Evolutionary conservation across 768 basidiomycete species (phyloP).

Genomic region (Pleurotus giganteus): DNA sequence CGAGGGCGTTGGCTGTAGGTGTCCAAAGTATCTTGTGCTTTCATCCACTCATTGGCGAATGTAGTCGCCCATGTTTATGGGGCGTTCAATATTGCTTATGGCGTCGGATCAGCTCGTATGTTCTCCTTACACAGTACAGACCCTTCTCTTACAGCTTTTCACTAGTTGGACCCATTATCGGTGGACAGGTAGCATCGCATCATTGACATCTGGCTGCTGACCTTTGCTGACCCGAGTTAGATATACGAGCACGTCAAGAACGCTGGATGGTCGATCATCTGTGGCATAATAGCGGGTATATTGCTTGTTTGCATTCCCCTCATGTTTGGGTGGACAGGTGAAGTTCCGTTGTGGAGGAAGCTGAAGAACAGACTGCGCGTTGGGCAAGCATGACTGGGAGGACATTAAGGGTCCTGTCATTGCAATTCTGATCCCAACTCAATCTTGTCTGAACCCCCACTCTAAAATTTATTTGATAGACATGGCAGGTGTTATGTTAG

Average conservation of each 20-base stretch:
- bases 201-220: not conserved
- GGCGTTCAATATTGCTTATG: slow-evolving; percentile 71
- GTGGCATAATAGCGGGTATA: slow-evolving; percentile 44
- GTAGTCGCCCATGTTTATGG: slow-evolving; percentile 75
- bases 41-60: slow-evolving; percentile 6
- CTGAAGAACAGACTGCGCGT: not conserved
- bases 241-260: slow-evolving; percentile 52
- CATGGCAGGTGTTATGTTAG: too few relatives aligned
- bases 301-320: slow-evolving; percentile 37
- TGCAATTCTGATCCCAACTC: not conserved
- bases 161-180: slow-evolving; percentile 67
- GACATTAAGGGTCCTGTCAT: not conserved
- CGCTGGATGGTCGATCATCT: slow-evolving; percentile 60
- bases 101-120: slow-evolving; percentile 60
- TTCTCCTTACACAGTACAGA: slow-evolving; percentile 3
- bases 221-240: slow-evolving; percentile 28
- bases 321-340: slow-evolving; percentile 48
- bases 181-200: slow-evolving; percentile 51
- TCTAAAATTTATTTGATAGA: too few relatives aligned
- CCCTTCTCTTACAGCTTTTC: slow-evolving; percentile 5
- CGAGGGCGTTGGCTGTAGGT: slow-evolving; percentile 67
- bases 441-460: too few relatives aligned
- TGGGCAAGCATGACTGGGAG: not conserved
- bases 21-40: not conserved
- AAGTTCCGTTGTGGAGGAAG: slow-evolving; percentile 1